Evolutionary conservation across 2,329 filamentous ascomycete species (phyloP).

Genomic region (Ophiocordyceps camponoti-leonardi): DNA sequence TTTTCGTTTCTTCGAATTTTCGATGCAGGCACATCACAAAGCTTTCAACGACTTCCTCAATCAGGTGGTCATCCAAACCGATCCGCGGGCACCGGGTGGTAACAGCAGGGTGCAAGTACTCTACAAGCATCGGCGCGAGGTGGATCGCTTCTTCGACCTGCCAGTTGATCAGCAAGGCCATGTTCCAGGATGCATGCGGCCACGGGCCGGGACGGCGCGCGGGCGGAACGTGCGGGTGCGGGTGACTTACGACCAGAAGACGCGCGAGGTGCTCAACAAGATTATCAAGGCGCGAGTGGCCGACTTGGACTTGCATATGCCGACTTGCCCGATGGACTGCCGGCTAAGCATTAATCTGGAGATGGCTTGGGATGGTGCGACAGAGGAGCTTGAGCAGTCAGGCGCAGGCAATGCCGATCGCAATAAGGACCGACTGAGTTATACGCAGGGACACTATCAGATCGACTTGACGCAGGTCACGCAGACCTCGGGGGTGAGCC

Average conservation of each 20-base stretch:
- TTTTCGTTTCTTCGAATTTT: no score
- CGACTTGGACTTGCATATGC: slow-evolving; percentile 77
- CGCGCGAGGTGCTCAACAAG: slow-evolving; percentile 51
- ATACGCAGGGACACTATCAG: slow-evolving; percentile 73
- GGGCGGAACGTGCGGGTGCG: slow-evolving; percentile 30
- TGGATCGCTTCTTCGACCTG: slow-evolving; percentile 71
- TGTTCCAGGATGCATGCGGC: slow-evolving; percentile 47
- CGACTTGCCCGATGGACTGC: slow-evolving; percentile 65
- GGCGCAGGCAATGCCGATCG: slow-evolving; percentile 36
- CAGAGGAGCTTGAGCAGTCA: slow-evolving; percentile 33
- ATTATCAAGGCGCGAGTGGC: slow-evolving; percentile 85
- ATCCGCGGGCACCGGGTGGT: slow-evolving; percentile 31
- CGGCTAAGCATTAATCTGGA: slow-evolving; percentile 90
- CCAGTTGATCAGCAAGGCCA: slow-evolving; percentile 37
- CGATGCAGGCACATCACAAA: slow-evolving; percentile 55
- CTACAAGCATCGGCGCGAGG: slow-evolving; percentile 70
- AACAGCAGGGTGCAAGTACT: slow-evolving; percentile 43
- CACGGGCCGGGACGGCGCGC: slow-evolving; percentile 32
- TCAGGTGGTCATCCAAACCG: slow-evolving; percentile 38
- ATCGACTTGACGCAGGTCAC: slow-evolving; percentile 88
- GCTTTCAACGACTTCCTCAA: slow-evolving; percentile 77
- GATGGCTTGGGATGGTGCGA: slow-evolving; percentile 64
- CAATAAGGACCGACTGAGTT: slow-evolving; percentile 81
- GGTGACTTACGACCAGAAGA: slow-evolving; percentile 62
- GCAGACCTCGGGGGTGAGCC: slow-evolving; percentile 22